Conservation (phyloP, 2,329 filamentous ascomycete species). For the Neopestalotiopsis clavispora region DNA sequence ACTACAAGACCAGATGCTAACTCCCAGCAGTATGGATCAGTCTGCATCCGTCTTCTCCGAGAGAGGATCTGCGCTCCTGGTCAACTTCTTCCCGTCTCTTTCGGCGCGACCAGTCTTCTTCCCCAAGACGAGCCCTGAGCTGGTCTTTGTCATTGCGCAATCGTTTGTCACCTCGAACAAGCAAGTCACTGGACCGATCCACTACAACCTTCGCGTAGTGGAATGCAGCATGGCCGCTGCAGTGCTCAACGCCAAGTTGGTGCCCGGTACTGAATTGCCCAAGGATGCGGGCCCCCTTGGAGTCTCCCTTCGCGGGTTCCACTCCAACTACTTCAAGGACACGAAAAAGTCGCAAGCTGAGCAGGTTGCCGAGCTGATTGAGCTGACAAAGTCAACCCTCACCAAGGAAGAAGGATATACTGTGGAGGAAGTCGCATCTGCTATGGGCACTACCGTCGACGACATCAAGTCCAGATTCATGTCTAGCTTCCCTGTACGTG, state of each 20-base stretch:
- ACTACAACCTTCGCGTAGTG: conserved; percentile 96
- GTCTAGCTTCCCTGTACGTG: conserved; percentile 86
- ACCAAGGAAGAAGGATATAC: conserved; percentile 85
- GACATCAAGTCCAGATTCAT: conserved; percentile 81
- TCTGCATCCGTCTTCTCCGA: conserved; percentile 93
- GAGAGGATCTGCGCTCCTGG: conserved; percentile 84
- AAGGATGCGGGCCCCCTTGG: conserved; percentile 82
- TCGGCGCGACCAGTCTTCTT: conserved; percentile 79
- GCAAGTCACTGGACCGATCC: conserved; percentile 87
- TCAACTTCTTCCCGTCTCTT: conserved; percentile 84
- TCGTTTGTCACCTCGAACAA: conserved; percentile 95
- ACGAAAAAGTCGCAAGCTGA: conserved; percentile 57
- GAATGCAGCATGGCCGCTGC: conserved; percentile 90
- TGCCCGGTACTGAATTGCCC: conserved; percentile 66
- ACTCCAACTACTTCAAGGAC: conserved; percentile 76
- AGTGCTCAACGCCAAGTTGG: conserved; percentile 64
- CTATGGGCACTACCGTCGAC: conserved; percentile 70
- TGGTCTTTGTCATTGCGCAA: conserved; percentile 93
- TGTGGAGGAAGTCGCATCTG: conserved; percentile 78
- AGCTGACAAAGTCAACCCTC: conserved; percentile 73
- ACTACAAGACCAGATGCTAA: conserved; percentile 1
- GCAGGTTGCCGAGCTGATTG: conserved; percentile 76
- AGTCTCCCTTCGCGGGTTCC: conserved; percentile 84
- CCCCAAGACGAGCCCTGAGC: conserved; percentile 78
- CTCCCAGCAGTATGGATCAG: conserved; percentile 82